Evolutionary conservation across 352 stramenopile genomes (phyloP).

Genomic region (Globisporangium sylvaticum): DNA sequence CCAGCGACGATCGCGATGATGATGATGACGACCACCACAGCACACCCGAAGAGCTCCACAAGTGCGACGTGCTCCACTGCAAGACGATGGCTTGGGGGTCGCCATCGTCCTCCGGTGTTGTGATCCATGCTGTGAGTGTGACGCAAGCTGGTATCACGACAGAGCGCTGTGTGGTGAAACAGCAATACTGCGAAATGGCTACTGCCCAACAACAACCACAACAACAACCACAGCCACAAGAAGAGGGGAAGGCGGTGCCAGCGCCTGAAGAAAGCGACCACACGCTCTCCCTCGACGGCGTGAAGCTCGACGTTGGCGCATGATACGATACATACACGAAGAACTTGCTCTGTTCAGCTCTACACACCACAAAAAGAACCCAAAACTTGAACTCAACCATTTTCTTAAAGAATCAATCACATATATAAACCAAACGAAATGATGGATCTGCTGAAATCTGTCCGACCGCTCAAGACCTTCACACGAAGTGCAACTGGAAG

Average conservation of each 20-base stretch:
- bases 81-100: constrained; percentile 28
- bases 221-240: background rate
- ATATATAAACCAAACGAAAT: no score
- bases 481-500: background rate
- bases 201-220: constrained; percentile 15
- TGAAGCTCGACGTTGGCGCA: constrained; percentile 23
- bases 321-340: background rate
- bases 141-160: constrained; percentile 37
- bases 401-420: constrained; percentile 2
- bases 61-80: constrained; percentile 54
- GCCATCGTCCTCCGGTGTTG: background rate
- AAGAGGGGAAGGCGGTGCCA: constrained; percentile 10
- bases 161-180: constrained; percentile 20
- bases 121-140: constrained; percentile 43
- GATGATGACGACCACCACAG: constrained; percentile 23
- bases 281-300: constrained; percentile 31
- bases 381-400: background rate
- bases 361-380: background rate
- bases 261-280: constrained; percentile 26
- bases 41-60: constrained; percentile 24
- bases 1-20: constrained; percentile 24
- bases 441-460: background rate
- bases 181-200: background rate
- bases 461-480: no score
- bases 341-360: background rate